These are phyloP conservation scores for Asterophora lycoperdoides DNA, from an alignment of 768 basidiomycete species.

Conservation along the genomic window DNA sequence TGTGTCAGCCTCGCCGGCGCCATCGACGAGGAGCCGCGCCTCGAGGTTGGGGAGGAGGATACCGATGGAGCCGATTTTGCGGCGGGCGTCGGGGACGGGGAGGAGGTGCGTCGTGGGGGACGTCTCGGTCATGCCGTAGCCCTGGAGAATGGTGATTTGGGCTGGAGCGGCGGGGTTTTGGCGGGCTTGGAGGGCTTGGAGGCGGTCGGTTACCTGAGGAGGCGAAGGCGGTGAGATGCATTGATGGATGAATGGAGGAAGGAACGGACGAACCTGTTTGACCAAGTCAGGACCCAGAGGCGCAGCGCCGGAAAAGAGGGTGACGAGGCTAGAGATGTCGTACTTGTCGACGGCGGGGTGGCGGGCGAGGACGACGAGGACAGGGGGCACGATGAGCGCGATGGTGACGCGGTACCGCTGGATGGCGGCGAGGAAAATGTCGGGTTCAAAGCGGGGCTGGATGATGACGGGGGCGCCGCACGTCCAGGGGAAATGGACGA, in stretches of 20 bases:
- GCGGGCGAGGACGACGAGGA: slow-evolving; percentile 71
- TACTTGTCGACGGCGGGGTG: slow-evolving; percentile 66
- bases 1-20: slow-evolving; percentile 44
- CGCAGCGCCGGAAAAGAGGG: slow-evolving; percentile 74
- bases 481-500: slow-evolving; percentile 56
- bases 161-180: slow-evolving; percentile 27
- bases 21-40: slow-evolving; percentile 64
- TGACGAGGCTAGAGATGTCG: slow-evolving; percentile 54
- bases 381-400: slow-evolving; percentile 71
- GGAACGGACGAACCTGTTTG: slow-evolving; percentile 32
- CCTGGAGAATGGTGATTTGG: slow-evolving; percentile 45
- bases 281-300: slow-evolving; percentile 68
- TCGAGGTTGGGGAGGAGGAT: slow-evolving; percentile 70
- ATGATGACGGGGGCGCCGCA: slow-evolving; percentile 50
- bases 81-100: slow-evolving; percentile 33
- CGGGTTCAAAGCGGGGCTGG: slow-evolving; percentile 69
- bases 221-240: too few species aligned
- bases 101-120: slow-evolving; percentile 67
- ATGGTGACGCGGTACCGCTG: slow-evolving; percentile 59
- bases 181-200: slow-evolving; percentile 29
- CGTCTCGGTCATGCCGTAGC: slow-evolving; percentile 81
- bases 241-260: slow-evolving; percentile 24
- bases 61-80: slow-evolving; percentile 66
- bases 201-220: slow-evolving; percentile 38
- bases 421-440: slow-evolving; percentile 59